Evolutionary conservation across 495 filamentous ascomycete genomes (phyloP).

Genomic region (Aspergillus avenaceus): DNA sequence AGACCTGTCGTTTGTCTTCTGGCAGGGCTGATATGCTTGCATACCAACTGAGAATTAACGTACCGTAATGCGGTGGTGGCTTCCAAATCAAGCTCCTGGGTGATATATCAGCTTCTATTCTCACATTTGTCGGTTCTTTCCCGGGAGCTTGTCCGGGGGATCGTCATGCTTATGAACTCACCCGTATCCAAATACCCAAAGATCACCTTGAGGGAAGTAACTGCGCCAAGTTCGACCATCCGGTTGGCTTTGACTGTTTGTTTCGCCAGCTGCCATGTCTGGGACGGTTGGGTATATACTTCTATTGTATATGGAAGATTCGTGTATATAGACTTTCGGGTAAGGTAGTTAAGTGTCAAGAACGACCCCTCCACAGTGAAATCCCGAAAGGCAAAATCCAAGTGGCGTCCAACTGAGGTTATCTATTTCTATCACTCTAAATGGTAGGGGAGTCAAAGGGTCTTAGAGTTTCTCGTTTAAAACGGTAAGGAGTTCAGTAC

Average conservation of each 20-base stretch:
- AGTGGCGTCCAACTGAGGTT: not conserved
- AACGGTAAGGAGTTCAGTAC: no score
- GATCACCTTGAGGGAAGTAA: conserved; percentile 52
- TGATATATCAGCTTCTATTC: conserved; percentile 7
- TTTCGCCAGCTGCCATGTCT: conserved; percentile 4
- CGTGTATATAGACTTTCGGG: not conserved
- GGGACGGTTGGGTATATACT: no score
- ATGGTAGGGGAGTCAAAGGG: no score
- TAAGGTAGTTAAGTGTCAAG: not conserved
- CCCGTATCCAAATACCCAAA: conserved; percentile 94
- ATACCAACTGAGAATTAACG: conserved; percentile 12
- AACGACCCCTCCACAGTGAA: not conserved
- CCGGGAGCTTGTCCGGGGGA: no score
- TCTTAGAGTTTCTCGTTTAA: no score
- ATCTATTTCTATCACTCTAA: not conserved
- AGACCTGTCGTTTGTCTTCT: not conserved
- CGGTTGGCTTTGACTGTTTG: conserved; percentile 24
- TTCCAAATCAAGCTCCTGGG: conserved; percentile 95
- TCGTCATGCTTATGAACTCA: conserved; percentile 49
- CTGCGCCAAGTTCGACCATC: conserved; percentile 39
- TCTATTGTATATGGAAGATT: not conserved
- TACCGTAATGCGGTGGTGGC: conserved; percentile 93
- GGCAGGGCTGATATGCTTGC: not conserved
- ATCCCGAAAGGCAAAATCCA: not conserved
- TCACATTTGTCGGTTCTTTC: no score